These are phyloP conservation scores for Candida gorgasii DNA, from an alignment of 805 yeast genomes.

Conservation along the genomic window DNA sequence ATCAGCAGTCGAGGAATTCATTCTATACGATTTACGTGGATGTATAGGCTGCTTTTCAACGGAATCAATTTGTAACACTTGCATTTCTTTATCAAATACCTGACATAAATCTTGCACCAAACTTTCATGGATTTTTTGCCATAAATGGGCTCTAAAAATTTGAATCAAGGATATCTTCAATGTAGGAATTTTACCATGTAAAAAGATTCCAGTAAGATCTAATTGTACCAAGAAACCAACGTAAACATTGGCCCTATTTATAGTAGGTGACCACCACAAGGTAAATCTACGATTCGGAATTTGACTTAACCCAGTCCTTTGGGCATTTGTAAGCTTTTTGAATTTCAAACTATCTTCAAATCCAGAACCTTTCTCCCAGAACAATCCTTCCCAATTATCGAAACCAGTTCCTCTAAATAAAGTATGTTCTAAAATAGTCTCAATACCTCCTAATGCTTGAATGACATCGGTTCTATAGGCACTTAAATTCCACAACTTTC, in stretches of 20 bases:
- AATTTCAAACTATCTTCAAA: constrained; percentile 95
- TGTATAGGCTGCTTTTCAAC: constrained; percentile 93
- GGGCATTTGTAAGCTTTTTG: constrained; percentile 95
- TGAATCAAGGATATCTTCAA: constrained; percentile 93
- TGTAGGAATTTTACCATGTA: constrained; percentile 98
- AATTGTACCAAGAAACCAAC: constrained; percentile 96
- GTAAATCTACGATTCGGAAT: constrained; percentile 97
- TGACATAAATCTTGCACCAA: constrained; percentile 92
- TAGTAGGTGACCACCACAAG: constrained; percentile 99
- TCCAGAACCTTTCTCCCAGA: constrained; percentile 98
- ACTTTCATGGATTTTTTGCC: constrained; percentile 99
- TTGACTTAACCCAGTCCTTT: constrained; percentile 94
- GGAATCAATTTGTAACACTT: constrained; percentile 75
- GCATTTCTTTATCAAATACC: constrained; percentile 84
- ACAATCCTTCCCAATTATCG: constrained; percentile 96
- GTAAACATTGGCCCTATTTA: constrained; percentile 95
- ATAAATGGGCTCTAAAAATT: constrained; percentile 94
- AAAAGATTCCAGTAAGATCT: constrained; percentile 93
- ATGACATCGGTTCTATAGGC: constrained; percentile 94
- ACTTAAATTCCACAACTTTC: constrained; percentile 90
- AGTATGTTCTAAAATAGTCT: constrained; percentile 92
- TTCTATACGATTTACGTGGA: constrained; percentile 94
- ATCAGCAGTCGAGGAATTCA: constrained; percentile 96
- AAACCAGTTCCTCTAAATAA: constrained; percentile 96
- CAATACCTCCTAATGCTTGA: constrained; percentile 96